A percentile compares a stretch with the other conserved stretches of the same genome.
phyloP scores from a whole-genome alignment of 2,329 filamentous ascomycete species.

The Ophiostoma novo-ulmi region DNA sequence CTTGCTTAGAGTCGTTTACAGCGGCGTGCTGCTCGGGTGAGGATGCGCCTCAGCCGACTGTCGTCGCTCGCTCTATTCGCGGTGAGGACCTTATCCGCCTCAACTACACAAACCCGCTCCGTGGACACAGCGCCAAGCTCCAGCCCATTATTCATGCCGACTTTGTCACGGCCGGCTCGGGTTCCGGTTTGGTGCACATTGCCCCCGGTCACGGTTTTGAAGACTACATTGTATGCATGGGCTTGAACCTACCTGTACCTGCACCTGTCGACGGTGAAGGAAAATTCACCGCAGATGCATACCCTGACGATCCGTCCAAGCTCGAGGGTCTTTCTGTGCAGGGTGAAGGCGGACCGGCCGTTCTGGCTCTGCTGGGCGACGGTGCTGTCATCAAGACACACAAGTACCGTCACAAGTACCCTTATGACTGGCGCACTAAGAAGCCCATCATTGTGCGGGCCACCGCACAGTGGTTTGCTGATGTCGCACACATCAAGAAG shows the following conservation, averaged over 20 bases:
- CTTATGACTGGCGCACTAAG: conserved; percentile 97
- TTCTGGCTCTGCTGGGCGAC: conserved; percentile 63
- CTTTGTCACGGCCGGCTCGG: conserved; percentile 86
- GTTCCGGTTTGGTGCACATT: conserved; percentile 88
- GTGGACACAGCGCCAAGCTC: conserved; percentile 48
- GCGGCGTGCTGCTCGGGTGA: conserved; percentile 43
- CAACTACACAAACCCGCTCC: conserved; percentile 66
- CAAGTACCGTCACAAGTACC: conserved; percentile 82
- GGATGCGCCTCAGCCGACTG: conserved; percentile 49
- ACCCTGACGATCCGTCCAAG: conserved; percentile 60
- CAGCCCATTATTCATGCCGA: conserved; percentile 76
- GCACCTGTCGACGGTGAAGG: conserved; percentile 82
- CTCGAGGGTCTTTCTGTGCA: conserved; percentile 65
- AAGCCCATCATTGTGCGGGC: conserved; percentile 84
- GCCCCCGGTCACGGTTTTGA: conserved; percentile 96
- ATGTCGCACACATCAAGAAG: conserved; percentile 76
- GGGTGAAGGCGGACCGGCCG: conserved; percentile 33
- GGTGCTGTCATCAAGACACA: conserved; percentile 62
- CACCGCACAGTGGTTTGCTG: conserved; percentile 96
- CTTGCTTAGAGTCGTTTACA: conserved; percentile 58
- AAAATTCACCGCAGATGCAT: conserved; percentile 72
- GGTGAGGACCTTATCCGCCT: conserved; percentile 62
- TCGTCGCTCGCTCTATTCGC: conserved; percentile 65
- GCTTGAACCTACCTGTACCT: conserved; percentile 65
- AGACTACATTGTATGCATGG: conserved; percentile 77